Percentiles rank a stretch among this genome's conserved stretches.
Evolutionary conservation across 1,284 basidiomycete species (phyloP).

Genomic region (Malassezia nana): DNA sequence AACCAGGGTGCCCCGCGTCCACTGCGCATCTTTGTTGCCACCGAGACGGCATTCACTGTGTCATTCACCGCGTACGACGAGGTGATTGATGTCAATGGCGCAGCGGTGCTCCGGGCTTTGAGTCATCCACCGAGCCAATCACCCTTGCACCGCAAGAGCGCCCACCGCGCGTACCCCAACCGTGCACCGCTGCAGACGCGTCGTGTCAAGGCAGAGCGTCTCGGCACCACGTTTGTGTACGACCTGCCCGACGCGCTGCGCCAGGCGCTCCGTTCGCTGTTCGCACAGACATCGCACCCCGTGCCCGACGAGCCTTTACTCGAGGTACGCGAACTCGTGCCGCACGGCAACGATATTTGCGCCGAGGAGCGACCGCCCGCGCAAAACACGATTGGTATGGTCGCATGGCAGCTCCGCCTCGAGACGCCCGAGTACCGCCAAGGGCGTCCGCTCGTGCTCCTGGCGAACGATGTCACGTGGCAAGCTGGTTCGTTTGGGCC

Average conservation of each 20-base stretch:
- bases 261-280: constrained; percentile 86
- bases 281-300: constrained; percentile 53
- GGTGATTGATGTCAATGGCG: constrained; percentile 87
- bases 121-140: constrained; percentile 25
- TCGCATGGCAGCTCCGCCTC: constrained; percentile 90
- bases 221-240: constrained; percentile 93
- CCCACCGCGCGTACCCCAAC: constrained; percentile 65
- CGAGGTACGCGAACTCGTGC: constrained; percentile 73
- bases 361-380: constrained; percentile 86
- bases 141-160: constrained; percentile 31
- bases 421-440: constrained; percentile 84
- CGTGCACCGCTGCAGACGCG: constrained; percentile 98
- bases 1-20: constrained; percentile 76
- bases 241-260: constrained; percentile 98
- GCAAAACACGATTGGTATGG: constrained; percentile 93
- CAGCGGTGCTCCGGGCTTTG: constrained; percentile 74
- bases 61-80: constrained; percentile 99
- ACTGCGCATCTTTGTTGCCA: constrained; percentile 94
- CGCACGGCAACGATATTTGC: constrained; percentile 72
- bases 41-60: constrained; percentile 96
- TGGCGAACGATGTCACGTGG: constrained; percentile 98
- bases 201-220: constrained; percentile 96
- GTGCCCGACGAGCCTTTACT: constrained; percentile 59
- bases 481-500: constrained; percentile 98
- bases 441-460: constrained; percentile 76